A percentile compares a stretch with the other conserved stretches of the same genome.
phyloP scores from a whole-genome alignment of 495 filamentous ascomycete species.

The Penicillium pancosmium region DNA sequence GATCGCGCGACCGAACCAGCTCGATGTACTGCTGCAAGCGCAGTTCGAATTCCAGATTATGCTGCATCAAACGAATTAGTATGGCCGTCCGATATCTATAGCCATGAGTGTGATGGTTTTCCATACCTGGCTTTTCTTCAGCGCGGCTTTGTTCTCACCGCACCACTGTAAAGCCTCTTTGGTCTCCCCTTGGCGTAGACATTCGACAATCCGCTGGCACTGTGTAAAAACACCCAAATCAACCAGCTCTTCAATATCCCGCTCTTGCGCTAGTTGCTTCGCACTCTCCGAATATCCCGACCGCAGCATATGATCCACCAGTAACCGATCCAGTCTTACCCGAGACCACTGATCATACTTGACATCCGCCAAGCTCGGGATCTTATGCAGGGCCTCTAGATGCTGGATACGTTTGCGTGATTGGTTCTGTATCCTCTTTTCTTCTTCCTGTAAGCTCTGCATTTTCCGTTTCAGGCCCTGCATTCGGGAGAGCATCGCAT shows the following conservation, averaged over 20 bases:
- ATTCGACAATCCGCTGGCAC: slow-evolving; percentile 73
- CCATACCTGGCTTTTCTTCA: slow-evolving; percentile 80
- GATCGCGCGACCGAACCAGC: slow-evolving; percentile 67
- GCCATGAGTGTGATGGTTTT: background rate
- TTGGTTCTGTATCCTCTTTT: slow-evolving; percentile 70
- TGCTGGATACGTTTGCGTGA: slow-evolving; percentile 77
- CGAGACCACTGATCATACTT: slow-evolving; percentile 92
- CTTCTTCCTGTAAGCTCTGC: slow-evolving; percentile 73
- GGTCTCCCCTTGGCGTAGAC: slow-evolving; percentile 69
- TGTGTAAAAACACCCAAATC: slow-evolving; percentile 88
- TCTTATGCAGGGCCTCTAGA: slow-evolving; percentile 73
- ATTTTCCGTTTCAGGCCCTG: slow-evolving; percentile 87
- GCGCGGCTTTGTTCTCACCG: slow-evolving; percentile 81
- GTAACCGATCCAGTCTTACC: slow-evolving; percentile 74
- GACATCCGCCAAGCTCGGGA: slow-evolving; percentile 84
- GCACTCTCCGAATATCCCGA: slow-evolving; percentile 83
- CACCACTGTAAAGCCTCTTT: slow-evolving; percentile 87
- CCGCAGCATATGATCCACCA: slow-evolving; percentile 88
- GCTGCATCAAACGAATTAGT: slow-evolving; percentile 45
- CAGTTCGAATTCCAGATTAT: slow-evolving; percentile 89
- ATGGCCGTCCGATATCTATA: background rate
- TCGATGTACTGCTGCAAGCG: slow-evolving; percentile 97
- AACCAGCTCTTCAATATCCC: slow-evolving; percentile 75
- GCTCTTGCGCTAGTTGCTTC: slow-evolving; percentile 68
- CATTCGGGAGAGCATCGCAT: slow-evolving; percentile 82